A percentile compares a stretch with the other conserved stretches of the same genome.
Evolutionary conservation across 306 rosid genomes (phyloP).

Genomic region (Quercus variabilis): DNA sequence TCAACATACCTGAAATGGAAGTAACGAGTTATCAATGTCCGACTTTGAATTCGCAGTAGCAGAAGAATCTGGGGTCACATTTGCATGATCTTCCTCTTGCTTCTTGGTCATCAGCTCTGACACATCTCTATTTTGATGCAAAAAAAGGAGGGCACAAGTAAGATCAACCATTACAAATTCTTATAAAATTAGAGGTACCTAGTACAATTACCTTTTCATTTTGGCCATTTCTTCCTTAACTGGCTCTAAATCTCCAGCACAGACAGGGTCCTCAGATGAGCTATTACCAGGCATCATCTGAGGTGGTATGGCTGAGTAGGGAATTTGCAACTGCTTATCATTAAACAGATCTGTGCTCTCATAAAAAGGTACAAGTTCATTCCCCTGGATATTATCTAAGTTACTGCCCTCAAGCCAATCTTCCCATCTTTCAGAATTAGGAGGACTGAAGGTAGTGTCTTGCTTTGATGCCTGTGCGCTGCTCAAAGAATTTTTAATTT

Average conservation of each 20-base stretch:
- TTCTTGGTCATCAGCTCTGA: slow-evolving; percentile 34
- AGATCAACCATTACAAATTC: background rate
- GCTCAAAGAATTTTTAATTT: slow-evolving; percentile 47
- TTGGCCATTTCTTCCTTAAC: slow-evolving; percentile 36
- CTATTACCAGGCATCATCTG: slow-evolving; percentile 21
- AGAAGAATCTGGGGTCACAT: slow-evolving; percentile 76
- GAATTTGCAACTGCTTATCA: slow-evolving; percentile 39
- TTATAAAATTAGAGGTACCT: background rate
- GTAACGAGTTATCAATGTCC: slow-evolving; percentile 51
- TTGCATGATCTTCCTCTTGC: slow-evolving; percentile 49
- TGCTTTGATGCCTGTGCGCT: slow-evolving; percentile 47
- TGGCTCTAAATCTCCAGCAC: slow-evolving; percentile 27
- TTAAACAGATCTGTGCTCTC: slow-evolving; percentile 50
- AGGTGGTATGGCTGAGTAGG: slow-evolving; percentile 31
- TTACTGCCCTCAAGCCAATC: slow-evolving; percentile 67
- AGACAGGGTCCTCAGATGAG: slow-evolving; percentile 15
- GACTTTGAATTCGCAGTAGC: slow-evolving; percentile 60
- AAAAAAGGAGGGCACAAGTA: slow-evolving; percentile 18
- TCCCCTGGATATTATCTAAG: slow-evolving; percentile 47
- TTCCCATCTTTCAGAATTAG: slow-evolving; percentile 61
- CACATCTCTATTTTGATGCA: slow-evolving; percentile 37
- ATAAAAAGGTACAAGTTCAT: slow-evolving; percentile 61
- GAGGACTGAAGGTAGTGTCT: slow-evolving; percentile 37
- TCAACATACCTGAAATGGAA: slow-evolving; percentile 60
- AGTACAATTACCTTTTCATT: slow-evolving; percentile 46